phyloP scores from a whole-genome alignment of 805 yeast species.

The Ogataea paraovalis region DNA sequence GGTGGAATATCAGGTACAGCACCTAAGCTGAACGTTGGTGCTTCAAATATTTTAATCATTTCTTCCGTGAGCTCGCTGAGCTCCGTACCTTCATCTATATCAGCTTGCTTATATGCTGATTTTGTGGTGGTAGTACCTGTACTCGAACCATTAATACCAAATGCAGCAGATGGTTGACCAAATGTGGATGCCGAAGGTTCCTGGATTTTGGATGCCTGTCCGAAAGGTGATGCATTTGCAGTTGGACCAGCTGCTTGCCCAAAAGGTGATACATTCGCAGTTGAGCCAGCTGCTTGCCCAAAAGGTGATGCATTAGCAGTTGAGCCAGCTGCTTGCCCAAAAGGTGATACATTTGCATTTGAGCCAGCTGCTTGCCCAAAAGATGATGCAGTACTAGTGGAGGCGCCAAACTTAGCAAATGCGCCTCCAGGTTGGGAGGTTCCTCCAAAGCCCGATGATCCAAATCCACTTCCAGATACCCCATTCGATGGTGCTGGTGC shows the following conservation, averaged over 20 bases:
- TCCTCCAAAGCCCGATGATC: constrained; percentile 6
- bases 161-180: not conserved
- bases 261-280: not conserved
- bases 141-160: not conserved
- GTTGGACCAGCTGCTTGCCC: not conserved
- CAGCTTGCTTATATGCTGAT: constrained; percentile 18
- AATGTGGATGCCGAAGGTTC: not conserved
- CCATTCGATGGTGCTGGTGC: not conserved
- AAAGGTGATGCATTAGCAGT: not conserved
- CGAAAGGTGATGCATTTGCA: not conserved
- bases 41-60: constrained; percentile 45
- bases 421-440: not conserved
- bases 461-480: constrained; percentile 6
- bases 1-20: constrained; percentile 72
- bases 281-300: not conserved
- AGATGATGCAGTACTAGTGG: constrained; percentile 5
- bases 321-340: not conserved
- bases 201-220: not conserved
- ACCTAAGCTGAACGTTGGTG: constrained; percentile 50
- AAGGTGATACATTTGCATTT: constrained; percentile 1
- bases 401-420: not conserved
- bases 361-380: constrained; percentile 8
- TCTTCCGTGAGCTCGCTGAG: constrained; percentile 40
- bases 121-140: not conserved
- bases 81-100: constrained; percentile 21